Base-by-base conservation (phyloP, 1,139 yeast species). In the Yamadazyma siamensis region DNA sequence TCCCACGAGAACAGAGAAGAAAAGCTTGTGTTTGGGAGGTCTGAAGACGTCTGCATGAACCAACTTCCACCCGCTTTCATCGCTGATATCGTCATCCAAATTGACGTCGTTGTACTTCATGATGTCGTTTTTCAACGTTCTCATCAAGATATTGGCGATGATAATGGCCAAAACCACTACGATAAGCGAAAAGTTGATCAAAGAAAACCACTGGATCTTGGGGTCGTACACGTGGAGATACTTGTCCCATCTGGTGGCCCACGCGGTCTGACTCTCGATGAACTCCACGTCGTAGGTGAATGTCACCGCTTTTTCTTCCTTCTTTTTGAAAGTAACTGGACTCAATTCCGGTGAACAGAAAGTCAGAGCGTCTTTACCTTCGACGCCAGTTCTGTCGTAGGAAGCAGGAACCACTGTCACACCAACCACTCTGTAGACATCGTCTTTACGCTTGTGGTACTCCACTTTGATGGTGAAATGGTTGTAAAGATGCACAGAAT, bases 161-260 rank as follows among this genome's bases (percentile, higher is more conserved):
- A 88, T 78, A 25, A 81, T 68, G 5, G 94, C 83, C 44, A 89
- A 71, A 46, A 85, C 75, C 15, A 86, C 44, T 13, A 89, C 96
- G 49, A 89, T 76, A 38, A 86, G 60, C 8, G 95, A 79, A 43
- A 94, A 87, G 60, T 88, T 87, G 47, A 87, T 63, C 45, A 91
- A 74, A 3, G 96, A 86, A 52, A 87, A 84, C 98, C 97, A 89
- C 62, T 91, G 97, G 47, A 91, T 83, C 55, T 83, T 82, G 33
- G 96, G 94, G 54, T 87, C 95, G 53, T 80, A 83, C 21, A 84
- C 94, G 50, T 87, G 95, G 50, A 91, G 71, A 55, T 91, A 91
- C 57, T 87, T 86, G 57, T 91, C 98, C 99, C 99, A 91, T 64
- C 99, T 80, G 1, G 97, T 91, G 19, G 97, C 97, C 98, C 97